Evolutionary conservation across 305 asterid genomes (phyloP).

Genomic region (Fraxinus paxiana): DNA sequence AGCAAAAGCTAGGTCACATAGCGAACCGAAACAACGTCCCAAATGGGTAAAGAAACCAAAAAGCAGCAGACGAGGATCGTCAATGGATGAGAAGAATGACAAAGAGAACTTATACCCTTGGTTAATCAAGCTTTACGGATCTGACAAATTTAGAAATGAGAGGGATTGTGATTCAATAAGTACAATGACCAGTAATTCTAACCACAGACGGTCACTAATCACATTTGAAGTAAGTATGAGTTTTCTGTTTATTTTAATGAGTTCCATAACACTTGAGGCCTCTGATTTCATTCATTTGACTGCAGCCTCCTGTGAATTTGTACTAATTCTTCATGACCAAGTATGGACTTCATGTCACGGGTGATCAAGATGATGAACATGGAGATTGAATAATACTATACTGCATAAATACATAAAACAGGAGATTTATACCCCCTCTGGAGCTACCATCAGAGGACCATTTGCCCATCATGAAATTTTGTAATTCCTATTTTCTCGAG

Average conservation of each 20-base stretch:
- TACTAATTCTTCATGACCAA: conserved; percentile 33
- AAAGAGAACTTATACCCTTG: conserved; percentile 44
- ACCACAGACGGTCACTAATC: conserved; percentile 21
- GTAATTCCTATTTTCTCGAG: conserved; percentile 4
- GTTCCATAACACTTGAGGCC: conserved; percentile 9
- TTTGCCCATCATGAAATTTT: conserved; percentile 2
- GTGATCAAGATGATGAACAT: conserved; percentile 8
- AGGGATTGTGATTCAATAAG: conserved; percentile 31
- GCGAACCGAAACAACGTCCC: conserved; percentile 72
- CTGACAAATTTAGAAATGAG: conserved; percentile 31
- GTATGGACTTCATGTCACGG: conserved; percentile 7
- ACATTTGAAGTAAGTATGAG: conserved; percentile 32
- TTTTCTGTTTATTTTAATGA: conserved; percentile 13
- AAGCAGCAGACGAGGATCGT: conserved; percentile 40
- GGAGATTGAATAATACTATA: conserved; percentile 10
- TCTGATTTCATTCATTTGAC: conserved; percentile 28
- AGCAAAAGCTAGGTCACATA: conserved; percentile 71
- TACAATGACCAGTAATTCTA: conserved; percentile 29
- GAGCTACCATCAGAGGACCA: conserved; percentile 13
- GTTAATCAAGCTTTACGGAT: conserved; percentile 39
- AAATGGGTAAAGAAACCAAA: conserved; percentile 35
- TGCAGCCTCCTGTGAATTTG: conserved; percentile 52
- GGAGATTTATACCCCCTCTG: background rate
- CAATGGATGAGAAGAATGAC: conserved; percentile 41
- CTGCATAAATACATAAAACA: background rate